Conservation (phyloP, 306 rosid genomes). For the Castanea sativa region DNA sequence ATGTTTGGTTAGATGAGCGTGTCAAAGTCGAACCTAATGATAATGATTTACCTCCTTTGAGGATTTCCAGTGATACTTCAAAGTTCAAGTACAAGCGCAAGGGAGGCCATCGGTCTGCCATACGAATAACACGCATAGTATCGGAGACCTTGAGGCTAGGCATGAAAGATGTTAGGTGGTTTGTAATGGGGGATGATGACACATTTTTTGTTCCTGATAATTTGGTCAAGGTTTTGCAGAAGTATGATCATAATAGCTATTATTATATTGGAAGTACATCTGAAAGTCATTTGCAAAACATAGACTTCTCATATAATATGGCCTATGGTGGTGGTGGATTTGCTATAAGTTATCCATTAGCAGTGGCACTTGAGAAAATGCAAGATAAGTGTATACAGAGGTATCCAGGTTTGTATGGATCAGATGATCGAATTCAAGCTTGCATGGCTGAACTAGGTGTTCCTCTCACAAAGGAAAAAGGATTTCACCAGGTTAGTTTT, state of each 20-base stretch:
- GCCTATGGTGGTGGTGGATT: conserved; percentile 81
- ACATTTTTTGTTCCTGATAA: conserved; percentile 39
- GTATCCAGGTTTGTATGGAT: conserved; percentile 46
- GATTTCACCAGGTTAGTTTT: conserved; percentile 70
- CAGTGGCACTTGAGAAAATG: conserved; percentile 54
- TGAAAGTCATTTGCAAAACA: conserved; percentile 73
- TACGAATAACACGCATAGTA: conserved; percentile 27
- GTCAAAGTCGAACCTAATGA: conserved; percentile 28
- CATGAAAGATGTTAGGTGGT: too few relatives aligned
- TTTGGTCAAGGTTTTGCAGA: conserved; percentile 51
- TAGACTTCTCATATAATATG: conserved; percentile 63
- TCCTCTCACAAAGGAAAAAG: conserved; percentile 68
- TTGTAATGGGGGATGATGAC: conserved; percentile 46
- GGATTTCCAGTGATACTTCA: conserved; percentile 49
- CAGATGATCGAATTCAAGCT: conserved; percentile 78
- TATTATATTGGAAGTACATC: conserved; percentile 68
- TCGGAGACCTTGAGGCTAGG: too few relatives aligned
- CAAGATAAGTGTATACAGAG: conserved; percentile 67
- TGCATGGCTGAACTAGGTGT: conserved; percentile 82
- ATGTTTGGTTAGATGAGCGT: conserved; percentile 55
- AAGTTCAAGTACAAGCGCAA: conserved; percentile 48
- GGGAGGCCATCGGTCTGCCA: conserved; percentile 55
- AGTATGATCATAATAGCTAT: conserved; percentile 59
- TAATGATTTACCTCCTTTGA: conserved; percentile 35
- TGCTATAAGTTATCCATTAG: conserved; percentile 65